Evolutionary conservation across 2,329 filamentous ascomycete genomes (phyloP).

Genomic region (Thielaviopsis musarum): DNA sequence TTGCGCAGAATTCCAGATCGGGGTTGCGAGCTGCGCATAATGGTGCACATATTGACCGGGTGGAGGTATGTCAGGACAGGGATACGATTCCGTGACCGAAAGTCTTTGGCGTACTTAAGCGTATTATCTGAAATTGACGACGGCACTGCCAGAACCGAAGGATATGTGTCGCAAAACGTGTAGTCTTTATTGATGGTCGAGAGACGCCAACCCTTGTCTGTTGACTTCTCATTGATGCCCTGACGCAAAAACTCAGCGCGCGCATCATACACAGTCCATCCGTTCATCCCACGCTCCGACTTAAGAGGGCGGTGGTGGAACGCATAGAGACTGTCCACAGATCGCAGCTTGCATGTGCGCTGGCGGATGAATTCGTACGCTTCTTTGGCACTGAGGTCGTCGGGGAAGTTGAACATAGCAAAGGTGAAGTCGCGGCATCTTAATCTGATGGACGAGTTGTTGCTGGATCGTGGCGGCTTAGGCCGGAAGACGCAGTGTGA

Average conservation of each 20-base stretch:
- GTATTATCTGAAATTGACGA: conserved; percentile 90
- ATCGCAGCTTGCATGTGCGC: conserved; percentile 65
- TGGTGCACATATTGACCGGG: conserved; percentile 89
- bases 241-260: conserved; percentile 73
- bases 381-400: conserved; percentile 59
- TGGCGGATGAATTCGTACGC: conserved; percentile 74
- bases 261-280: conserved; percentile 75
- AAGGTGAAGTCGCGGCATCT: conserved; percentile 89
- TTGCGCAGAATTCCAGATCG: conserved; percentile 73
- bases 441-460: conserved; percentile 68
- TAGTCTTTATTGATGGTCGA: conserved; percentile 84
- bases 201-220: conserved; percentile 71
- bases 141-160: conserved; percentile 68
- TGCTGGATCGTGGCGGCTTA: conserved; percentile 48
- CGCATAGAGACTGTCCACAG: conserved; percentile 78
- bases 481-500: conserved; percentile 63
- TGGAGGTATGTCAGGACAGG: conserved; percentile 90
- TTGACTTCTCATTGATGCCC: conserved; percentile 68
- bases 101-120: conserved; percentile 79
- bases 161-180: conserved; percentile 83
- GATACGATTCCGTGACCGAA: conserved; percentile 77
- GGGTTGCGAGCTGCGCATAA: conserved; percentile 87
- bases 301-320: conserved; percentile 67
- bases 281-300: conserved; percentile 56
- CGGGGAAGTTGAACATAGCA: conserved; percentile 73